Conservation (phyloP, 345 rosid species). For the Noccaea bulbosa region DNA sequence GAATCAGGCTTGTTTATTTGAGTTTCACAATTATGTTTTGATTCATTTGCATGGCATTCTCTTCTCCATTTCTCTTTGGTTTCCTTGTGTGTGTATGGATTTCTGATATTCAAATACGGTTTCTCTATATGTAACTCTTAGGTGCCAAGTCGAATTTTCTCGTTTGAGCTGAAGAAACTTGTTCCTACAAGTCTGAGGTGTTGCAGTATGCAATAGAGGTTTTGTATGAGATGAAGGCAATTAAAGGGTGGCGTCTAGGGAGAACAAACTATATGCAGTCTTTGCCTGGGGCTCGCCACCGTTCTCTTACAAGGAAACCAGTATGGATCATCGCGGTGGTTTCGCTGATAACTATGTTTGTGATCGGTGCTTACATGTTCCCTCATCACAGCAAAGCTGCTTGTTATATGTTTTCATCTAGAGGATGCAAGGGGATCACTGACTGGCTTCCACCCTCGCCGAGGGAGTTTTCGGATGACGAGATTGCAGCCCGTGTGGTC, state of each 20-base stretch:
- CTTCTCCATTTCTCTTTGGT: constrained; percentile 17
- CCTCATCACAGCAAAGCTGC: constrained; percentile 73
- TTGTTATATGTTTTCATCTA: constrained; percentile 77
- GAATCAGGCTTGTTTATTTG: constrained; percentile 4
- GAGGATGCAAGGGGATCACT: constrained; percentile 79
- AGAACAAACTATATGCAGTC: constrained; percentile 62
- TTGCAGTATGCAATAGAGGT: constrained; percentile 33
- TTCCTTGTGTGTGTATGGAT: neutral
- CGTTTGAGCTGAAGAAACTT: constrained; percentile 22
- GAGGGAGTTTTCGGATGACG: constrained; percentile 77
- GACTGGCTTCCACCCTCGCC: constrained; percentile 95
- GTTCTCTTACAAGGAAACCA: constrained; percentile 73
- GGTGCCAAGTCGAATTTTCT: constrained; percentile 24
- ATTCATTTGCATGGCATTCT: constrained; percentile 10
- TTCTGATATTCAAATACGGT: constrained; percentile 15
- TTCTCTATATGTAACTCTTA: neutral
- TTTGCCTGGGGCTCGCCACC: constrained; percentile 70
- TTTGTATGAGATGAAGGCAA: constrained; percentile 41
- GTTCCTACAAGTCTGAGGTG: constrained; percentile 17
- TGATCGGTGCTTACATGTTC: constrained; percentile 78
- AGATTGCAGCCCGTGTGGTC: constrained; percentile 74
- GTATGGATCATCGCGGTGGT: constrained; percentile 80
- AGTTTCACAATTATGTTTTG: constrained; percentile 18
- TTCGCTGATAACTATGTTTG: constrained; percentile 71
- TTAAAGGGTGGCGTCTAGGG: constrained; percentile 43